Percentiles rank a stretch among this genome's conserved stretches.
phyloP scores from a whole-genome alignment of 495 filamentous ascomycete genomes.

The Pseudomonodictys pantanalensis region DNA sequence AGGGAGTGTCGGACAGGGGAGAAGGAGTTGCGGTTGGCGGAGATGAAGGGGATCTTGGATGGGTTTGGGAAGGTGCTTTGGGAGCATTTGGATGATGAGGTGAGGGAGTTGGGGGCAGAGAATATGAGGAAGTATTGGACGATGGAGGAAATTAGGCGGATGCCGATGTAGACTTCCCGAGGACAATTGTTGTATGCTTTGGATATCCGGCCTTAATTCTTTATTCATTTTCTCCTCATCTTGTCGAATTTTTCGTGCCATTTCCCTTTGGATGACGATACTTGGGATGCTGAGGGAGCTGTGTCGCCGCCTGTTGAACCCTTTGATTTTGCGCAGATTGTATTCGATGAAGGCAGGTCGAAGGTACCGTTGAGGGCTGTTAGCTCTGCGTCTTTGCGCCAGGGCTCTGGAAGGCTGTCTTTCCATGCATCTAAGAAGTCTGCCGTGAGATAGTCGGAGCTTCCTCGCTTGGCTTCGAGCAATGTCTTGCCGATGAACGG shows the following conservation, averaged over 20 bases:
- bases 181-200: background rate
- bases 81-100: slow-evolving; percentile 46
- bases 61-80: slow-evolving; percentile 49
- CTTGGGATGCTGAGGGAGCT: slow-evolving; percentile 34
- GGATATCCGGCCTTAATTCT: slow-evolving; percentile 37
- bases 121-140: slow-evolving; percentile 88
- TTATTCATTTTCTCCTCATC: slow-evolving; percentile 4
- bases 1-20: slow-evolving; percentile 60
- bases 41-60: slow-evolving; percentile 70
- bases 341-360: slow-evolving; percentile 24
- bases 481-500: slow-evolving; percentile 53
- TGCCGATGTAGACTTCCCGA: slow-evolving; percentile 48
- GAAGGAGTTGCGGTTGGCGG: slow-evolving; percentile 62
- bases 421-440: slow-evolving; percentile 56
- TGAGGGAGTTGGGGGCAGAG: slow-evolving; percentile 53
- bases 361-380: slow-evolving; percentile 44
- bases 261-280: slow-evolving; percentile 57
- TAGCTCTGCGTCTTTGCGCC: slow-evolving; percentile 52
- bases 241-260: slow-evolving; percentile 79
- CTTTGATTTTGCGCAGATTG: slow-evolving; percentile 9
- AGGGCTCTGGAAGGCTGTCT: slow-evolving; percentile 57
- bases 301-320: background rate
- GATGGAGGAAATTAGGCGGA: slow-evolving; percentile 65
- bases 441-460: slow-evolving; percentile 35
- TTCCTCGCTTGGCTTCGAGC: slow-evolving; percentile 45